These are phyloP conservation scores for Pholiota adiposa DNA, from an alignment of 1,284 basidiomycete species.

Conservation along the genomic window DNA sequence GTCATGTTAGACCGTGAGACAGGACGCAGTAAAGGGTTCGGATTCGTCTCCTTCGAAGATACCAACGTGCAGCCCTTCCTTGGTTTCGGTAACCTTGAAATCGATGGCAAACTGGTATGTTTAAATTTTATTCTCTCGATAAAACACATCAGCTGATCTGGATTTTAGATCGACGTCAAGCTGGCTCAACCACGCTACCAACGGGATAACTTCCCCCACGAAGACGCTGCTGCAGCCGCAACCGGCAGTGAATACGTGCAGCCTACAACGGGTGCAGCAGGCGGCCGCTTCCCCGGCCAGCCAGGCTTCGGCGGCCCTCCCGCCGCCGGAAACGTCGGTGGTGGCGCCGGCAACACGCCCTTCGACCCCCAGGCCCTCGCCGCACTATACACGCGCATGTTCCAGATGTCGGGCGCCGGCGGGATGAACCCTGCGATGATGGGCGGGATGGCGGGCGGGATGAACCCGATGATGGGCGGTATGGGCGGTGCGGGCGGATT, in stretches of 20 bases:
- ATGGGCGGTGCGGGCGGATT: conserved; percentile 43
- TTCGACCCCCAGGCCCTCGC: conserved; percentile 85
- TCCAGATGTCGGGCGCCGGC: conserved; percentile 69
- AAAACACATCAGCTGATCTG: conserved; percentile 1
- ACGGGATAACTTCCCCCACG: conserved; percentile 58
- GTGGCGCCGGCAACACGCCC: conserved; percentile 48
- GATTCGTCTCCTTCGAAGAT: conserved; percentile 96
- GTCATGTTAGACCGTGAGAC: conserved; percentile 99
- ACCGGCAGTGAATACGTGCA: conserved; percentile 26
- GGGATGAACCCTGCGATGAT: conserved; percentile 54
- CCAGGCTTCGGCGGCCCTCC: conserved; percentile 27
- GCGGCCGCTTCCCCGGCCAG: conserved; percentile 16
- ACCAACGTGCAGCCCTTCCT: conserved; percentile 86
- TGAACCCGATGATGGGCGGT: conserved; percentile 45
- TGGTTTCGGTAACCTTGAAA: conserved; percentile 83
- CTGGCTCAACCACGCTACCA: conserved; percentile 87
- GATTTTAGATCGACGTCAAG: conserved; percentile 88
- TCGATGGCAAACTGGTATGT: conserved; percentile 90
- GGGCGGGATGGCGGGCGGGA: conserved; percentile 51
- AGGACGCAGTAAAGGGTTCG: conserved; percentile 95
- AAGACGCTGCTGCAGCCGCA: conserved; percentile 35
- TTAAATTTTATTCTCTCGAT: not conserved
- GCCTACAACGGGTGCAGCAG: conserved; percentile 8
- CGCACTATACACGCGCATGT: conserved; percentile 82
- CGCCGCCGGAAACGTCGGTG: conserved; percentile 14